Percentiles rank a stretch among this genome's conserved stretches.
phyloP scores from a whole-genome alignment of 306 rosid genomes.

The Hippophae gyantsensis region DNA sequence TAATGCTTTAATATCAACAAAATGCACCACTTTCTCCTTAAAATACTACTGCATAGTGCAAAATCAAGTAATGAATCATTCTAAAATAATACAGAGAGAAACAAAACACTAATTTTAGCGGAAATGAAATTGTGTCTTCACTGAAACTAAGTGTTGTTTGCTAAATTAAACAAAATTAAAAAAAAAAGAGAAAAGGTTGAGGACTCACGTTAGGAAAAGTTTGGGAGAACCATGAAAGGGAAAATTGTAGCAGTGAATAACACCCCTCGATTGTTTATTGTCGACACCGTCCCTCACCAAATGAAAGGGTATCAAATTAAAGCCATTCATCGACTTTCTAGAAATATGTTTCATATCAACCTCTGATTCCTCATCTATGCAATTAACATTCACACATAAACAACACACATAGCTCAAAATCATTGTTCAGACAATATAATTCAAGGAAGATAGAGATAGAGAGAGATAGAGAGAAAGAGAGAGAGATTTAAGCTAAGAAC shows the following conservation, averaged over 20 bases:
- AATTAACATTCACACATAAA: background rate
- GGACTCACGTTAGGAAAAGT: conserved; percentile 48
- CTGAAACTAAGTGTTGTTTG: no score
- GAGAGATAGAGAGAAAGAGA: background rate
- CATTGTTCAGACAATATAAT: background rate
- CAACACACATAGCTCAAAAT: background rate
- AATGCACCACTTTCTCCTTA: no score
- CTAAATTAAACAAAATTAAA: background rate
- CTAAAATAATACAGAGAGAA: no score
- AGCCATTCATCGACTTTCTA: conserved; percentile 54
- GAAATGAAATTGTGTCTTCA: no score
- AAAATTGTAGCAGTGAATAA: conserved; percentile 56
- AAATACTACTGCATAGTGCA: no score
- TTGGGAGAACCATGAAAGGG: conserved; percentile 48
- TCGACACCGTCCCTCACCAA: conserved; percentile 17
- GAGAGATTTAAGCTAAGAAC: conserved; percentile 9
- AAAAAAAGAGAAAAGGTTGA: background rate
- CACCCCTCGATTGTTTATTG: conserved; percentile 29
- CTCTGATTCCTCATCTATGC: conserved; percentile 40
- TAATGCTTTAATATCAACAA: no score
- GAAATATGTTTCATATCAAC: conserved; percentile 41
- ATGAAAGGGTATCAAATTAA: conserved; percentile 60
- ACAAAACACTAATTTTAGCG: no score
- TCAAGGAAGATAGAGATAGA: background rate
- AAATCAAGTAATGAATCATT: no score